These are phyloP conservation scores for Hordeum pubiflorum DNA, from an alignment of 202 grass and related monocot species.

Conservation along the genomic window DNA sequence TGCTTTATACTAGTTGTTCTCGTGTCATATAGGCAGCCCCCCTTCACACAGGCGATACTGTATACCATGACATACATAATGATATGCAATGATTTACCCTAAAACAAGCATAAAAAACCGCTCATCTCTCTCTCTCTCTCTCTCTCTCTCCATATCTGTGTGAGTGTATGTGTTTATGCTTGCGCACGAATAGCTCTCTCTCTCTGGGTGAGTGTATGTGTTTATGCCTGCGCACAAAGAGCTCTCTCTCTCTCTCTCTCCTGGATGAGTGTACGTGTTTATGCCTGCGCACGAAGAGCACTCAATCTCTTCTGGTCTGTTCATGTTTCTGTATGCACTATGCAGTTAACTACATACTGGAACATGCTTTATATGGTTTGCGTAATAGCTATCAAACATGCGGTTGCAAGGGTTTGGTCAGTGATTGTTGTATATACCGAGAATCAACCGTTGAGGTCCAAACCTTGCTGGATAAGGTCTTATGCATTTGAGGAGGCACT, in stretches of 20 bases:
- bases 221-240: background rate
- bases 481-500: constrained; percentile 20
- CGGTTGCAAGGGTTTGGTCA: background rate
- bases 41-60: background rate
- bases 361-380: background rate
- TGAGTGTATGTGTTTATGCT: too few relatives aligned
- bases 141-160: background rate
- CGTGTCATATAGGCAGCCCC: background rate
- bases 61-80: background rate
- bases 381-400: background rate
- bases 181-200: background rate
- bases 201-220: background rate
- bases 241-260: background rate
- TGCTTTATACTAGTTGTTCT: background rate
- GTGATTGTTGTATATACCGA: background rate
- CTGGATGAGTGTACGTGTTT: background rate
- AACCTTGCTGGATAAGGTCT: background rate
- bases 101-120: background rate
- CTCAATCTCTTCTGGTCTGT: background rate
- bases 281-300: too few relatives aligned
- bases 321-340: constrained; percentile 7
- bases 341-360: background rate
- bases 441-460: constrained; percentile 19
- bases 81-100: background rate
- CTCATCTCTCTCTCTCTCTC: background rate